Conservation (phyloP, 2,329 filamentous ascomycete genomes). For the Botrytis byssoidea region DNA sequence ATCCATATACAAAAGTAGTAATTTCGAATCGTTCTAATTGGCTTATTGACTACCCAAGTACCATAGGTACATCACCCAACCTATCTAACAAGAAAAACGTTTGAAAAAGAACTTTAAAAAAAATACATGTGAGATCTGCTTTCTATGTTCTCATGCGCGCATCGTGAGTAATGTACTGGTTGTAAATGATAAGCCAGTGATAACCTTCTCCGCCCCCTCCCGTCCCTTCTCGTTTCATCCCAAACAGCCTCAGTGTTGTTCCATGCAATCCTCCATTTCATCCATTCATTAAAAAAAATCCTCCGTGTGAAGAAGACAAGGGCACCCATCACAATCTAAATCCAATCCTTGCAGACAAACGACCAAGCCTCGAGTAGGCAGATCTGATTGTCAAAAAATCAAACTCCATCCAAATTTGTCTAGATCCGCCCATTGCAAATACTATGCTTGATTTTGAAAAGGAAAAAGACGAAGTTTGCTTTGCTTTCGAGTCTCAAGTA, state of each 20-base stretch:
- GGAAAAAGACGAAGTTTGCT: not conserved
- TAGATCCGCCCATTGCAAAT: not conserved
- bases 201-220: not conserved
- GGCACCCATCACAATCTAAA: not conserved
- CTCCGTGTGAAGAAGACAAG: not conserved
- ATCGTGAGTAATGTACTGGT: not conserved
- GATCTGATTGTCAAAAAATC: not conserved
- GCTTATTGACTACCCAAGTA: not conserved
- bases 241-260: not conserved
- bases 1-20: not conserved
- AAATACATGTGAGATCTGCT: not conserved
- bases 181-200: not conserved
- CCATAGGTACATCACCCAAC: not conserved
- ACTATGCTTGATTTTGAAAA: not conserved
- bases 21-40: not conserved
- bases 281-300: not conserved
- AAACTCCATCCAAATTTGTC: not conserved
- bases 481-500: not conserved
- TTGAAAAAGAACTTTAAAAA: not conserved
- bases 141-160: not conserved
- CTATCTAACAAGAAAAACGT: not conserved
- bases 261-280: not conserved
- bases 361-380: not conserved
- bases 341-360: not conserved
- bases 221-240: not conserved